A percentile compares a stretch with the other conserved stretches of the same genome.
Evolutionary conservation across 2,329 filamentous ascomycete species (phyloP).

Genomic region (Arachnomyces sp.): DNA sequence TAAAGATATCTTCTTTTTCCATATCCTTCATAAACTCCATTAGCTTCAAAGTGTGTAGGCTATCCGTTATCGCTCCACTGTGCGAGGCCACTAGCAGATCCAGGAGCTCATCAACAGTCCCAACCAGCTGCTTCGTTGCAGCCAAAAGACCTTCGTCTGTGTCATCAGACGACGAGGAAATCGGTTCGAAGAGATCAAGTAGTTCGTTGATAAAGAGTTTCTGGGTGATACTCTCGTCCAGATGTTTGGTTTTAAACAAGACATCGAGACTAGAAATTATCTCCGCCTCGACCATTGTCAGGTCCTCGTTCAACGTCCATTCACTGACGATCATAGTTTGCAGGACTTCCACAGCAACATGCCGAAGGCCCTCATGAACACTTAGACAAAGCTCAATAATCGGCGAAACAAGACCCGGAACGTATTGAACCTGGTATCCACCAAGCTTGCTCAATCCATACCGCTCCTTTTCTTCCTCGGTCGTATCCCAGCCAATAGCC

Average conservation of each 20-base stretch:
- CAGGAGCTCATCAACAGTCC: slow-evolving; percentile 80
- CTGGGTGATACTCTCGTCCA: slow-evolving; percentile 82
- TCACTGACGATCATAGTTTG: slow-evolving; percentile 98
- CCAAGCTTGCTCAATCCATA: slow-evolving; percentile 81
- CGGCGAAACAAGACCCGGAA: slow-evolving; percentile 80
- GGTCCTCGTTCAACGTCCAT: slow-evolving; percentile 89
- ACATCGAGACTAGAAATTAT: slow-evolving; percentile 90
- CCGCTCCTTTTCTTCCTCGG: slow-evolving; percentile 64
- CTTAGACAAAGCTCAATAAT: slow-evolving; percentile 92
- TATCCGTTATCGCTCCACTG: slow-evolving; percentile 64
- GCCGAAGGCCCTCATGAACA: slow-evolving; percentile 82
- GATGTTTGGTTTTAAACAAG: slow-evolving; percentile 79
- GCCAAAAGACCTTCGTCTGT: slow-evolving; percentile 64
- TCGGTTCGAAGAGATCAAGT: slow-evolving; percentile 67
- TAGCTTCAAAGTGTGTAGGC: slow-evolving; percentile 79
- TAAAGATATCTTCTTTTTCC: slow-evolving; percentile 94
- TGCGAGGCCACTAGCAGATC: slow-evolving; percentile 88
- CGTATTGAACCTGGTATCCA: slow-evolving; percentile 97
- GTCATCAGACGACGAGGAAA: slow-evolving; percentile 48
- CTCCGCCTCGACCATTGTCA: slow-evolving; percentile 86
- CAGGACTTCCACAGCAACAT: slow-evolving; percentile 84
- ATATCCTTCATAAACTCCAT: slow-evolving; percentile 97
- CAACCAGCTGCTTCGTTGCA: slow-evolving; percentile 70
- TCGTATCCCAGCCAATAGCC: slow-evolving; percentile 92
- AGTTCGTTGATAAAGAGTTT: slow-evolving; percentile 89